Percentiles rank a stretch among this genome's conserved stretches.
Conservation (phyloP, 1,284 basidiomycete species). For the Sanghuangporus sanghuang region DNA sequence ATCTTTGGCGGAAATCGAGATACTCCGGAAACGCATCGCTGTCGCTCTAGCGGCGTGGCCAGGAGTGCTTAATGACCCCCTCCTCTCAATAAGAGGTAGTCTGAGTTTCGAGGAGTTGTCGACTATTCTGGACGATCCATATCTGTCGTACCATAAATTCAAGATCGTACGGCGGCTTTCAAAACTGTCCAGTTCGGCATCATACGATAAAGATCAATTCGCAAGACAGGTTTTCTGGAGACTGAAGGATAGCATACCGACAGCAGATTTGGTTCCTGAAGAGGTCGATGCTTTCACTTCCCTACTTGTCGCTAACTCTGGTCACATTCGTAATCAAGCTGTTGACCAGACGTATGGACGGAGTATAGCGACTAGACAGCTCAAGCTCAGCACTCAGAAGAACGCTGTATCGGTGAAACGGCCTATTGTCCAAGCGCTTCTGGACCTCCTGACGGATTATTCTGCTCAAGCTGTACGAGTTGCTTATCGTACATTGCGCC, state of each 20-base stretch:
- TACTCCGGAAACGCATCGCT: conserved; percentile 40
- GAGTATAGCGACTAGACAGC: conserved; percentile 32
- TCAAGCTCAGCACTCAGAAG: conserved; percentile 22
- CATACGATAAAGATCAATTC: conserved; percentile 42
- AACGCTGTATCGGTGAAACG: conserved; percentile 31
- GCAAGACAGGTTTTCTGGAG: conserved; percentile 72
- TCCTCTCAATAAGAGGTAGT: conserved; percentile 40
- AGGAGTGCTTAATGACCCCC: conserved; percentile 41
- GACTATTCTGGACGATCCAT: conserved; percentile 46
- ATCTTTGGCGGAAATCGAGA: conserved; percentile 34
- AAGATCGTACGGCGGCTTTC: conserved; percentile 60
- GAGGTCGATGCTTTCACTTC: conserved; percentile 75
- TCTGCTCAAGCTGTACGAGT: conserved; percentile 43
- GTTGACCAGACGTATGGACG: conserved; percentile 41
- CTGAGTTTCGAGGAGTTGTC: conserved; percentile 45
- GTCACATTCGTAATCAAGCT: conserved; percentile 55
- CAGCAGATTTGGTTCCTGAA: conserved; percentile 45
- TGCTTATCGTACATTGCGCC: conserved; percentile 62
- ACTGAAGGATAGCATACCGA: conserved; percentile 69
- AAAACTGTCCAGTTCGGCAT: conserved; percentile 35
- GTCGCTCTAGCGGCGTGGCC: conserved; percentile 72
- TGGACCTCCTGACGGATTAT: conserved; percentile 53
- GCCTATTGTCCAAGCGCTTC: conserved; percentile 47
- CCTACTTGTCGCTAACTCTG: conserved; percentile 56
- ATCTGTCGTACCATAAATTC: conserved; percentile 67